These are phyloP conservation scores for Eutrema japonicum DNA, from an alignment of 345 rosid genomes.

Conservation along the genomic window DNA sequence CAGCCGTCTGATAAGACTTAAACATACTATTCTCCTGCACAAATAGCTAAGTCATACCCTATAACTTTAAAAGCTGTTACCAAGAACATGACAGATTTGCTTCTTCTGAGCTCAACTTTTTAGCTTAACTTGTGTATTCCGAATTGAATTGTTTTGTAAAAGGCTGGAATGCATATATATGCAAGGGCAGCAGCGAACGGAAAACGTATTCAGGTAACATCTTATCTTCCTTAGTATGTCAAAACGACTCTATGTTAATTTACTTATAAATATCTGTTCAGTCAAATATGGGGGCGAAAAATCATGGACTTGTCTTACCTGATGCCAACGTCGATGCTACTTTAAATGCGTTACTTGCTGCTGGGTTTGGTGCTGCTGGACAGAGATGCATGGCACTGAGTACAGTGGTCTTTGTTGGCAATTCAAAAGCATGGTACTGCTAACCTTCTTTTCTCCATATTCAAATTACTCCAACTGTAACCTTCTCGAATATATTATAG, in stretches of 20 bases:
- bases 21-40: background rate
- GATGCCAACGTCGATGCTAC: constrained; percentile 84
- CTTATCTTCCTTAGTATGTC: background rate
- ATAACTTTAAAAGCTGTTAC: background rate
- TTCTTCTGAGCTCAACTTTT: background rate
- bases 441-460: background rate
- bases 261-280: constrained; percentile 44
- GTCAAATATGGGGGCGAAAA: constrained; percentile 99
- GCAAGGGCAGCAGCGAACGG: constrained; percentile 90
- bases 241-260: constrained; percentile 9
- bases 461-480: background rate
- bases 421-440: constrained; percentile 71
- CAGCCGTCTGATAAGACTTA: background rate
- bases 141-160: constrained; percentile 23
- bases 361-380: constrained; percentile 99
- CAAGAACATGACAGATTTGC: background rate
- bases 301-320: constrained; percentile 85
- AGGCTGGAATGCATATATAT: constrained; percentile 99
- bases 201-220: constrained; percentile 87
- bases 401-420: constrained; percentile 87
- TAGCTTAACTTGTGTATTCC: constrained; percentile 7
- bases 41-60: background rate
- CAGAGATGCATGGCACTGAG: constrained; percentile 99
- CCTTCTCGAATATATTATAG: constrained; percentile 1
- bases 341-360: constrained; percentile 84